phyloP scores from a whole-genome alignment of 169 alveolate genomes.

The Plasmodium cynomolgi region DNA sequence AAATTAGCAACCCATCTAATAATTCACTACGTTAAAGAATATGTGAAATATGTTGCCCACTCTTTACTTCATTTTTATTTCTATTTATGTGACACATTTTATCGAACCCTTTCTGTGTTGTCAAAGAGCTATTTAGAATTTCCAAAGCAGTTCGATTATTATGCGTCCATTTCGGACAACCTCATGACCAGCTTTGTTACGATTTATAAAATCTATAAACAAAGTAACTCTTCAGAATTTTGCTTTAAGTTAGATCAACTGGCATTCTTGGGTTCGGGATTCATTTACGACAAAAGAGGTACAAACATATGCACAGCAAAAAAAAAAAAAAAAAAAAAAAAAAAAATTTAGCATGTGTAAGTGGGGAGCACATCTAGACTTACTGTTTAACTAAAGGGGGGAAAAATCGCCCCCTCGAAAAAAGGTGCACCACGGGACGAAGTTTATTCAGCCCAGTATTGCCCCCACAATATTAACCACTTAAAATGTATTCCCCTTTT shows the following conservation, averaged over 20 bases:
- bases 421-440: not conserved
- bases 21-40: conserved; percentile 9
- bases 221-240: conserved; percentile 6
- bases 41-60: conserved; percentile 7
- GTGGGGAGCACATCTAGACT: not conserved
- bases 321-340: not conserved
- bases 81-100: conserved; percentile 3
- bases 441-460: not conserved
- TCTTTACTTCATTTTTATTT: conserved; percentile 17
- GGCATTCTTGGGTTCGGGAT: conserved; percentile 60
- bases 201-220: conserved; percentile 28
- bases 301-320: not conserved
- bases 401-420: not conserved
- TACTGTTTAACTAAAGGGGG: not conserved
- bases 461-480: not conserved
- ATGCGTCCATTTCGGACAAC: conserved; percentile 8
- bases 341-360: not conserved
- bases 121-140: not conserved
- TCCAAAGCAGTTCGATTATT: conserved; percentile 3
- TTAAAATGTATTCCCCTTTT: not conserved
- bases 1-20: conserved; percentile 19
- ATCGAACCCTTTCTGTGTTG: not conserved
- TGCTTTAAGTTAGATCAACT: conserved; percentile 26
- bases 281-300: conserved; percentile 59
- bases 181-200: conserved; percentile 53